These are phyloP conservation scores for Tillandsia fasciculata DNA, from an alignment of 176 grass and related monocot genomes.

Conservation along the genomic window DNA sequence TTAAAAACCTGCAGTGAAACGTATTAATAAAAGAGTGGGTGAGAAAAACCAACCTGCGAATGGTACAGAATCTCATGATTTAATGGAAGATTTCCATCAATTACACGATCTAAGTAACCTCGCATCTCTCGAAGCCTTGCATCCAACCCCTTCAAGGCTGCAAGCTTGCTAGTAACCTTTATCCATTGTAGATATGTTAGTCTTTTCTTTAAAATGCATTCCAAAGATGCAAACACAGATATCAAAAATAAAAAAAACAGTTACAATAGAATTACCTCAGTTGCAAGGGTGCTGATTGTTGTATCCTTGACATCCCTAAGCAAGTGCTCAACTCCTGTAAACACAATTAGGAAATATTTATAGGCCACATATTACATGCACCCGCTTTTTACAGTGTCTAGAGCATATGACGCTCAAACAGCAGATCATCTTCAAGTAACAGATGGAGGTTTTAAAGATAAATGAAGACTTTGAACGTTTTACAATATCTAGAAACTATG, in stretches of 20 bases:
- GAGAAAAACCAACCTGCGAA: constrained; percentile 49
- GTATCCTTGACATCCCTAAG: constrained; percentile 96
- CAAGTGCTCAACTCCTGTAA: constrained; percentile 87
- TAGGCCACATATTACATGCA: too few relatives aligned
- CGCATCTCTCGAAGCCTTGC: constrained; percentile 79
- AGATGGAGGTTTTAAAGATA: background rate
- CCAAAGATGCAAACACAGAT: background rate
- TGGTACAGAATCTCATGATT: constrained; percentile 98
- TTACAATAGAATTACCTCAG: constrained; percentile 47
- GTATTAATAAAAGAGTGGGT: too few relatives aligned
- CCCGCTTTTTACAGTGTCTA: too few relatives aligned
- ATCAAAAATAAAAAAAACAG: background rate
- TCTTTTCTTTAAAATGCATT: background rate
- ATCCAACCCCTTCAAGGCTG: constrained; percentile 83
- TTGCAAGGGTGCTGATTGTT: constrained; percentile 89
- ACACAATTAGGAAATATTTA: constrained; percentile 6
- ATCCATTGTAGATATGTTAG: constrained; percentile 18
- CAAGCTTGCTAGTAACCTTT: constrained; percentile 82
- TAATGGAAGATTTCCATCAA: constrained; percentile 82
- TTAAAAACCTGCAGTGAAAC: too few relatives aligned
- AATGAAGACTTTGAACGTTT: background rate
- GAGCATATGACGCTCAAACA: too few relatives aligned
- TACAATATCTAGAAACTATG: background rate
- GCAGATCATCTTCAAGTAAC: too few relatives aligned
- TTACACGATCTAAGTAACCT: constrained; percentile 77